Conservation (phyloP, 225 moss, liverwort and hornwort genomes). For the Bryoerythrophyllum caledonicum region DNA sequence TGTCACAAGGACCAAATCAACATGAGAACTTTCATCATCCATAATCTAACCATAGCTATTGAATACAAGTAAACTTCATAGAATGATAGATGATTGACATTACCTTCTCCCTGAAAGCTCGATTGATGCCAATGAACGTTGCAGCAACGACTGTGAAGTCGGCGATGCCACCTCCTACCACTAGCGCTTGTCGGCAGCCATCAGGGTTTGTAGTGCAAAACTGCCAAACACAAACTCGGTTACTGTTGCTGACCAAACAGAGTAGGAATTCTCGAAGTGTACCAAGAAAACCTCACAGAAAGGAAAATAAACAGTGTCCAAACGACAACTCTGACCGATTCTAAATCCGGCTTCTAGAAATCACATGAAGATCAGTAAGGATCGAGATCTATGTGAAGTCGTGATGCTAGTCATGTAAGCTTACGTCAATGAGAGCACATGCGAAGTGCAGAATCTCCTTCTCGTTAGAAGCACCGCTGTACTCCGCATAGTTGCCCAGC, state of each 20-base stretch:
- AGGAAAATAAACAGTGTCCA: no score
- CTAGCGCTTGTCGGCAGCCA: constrained; percentile 76
- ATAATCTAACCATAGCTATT: background rate
- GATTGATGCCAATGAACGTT: constrained; percentile 94
- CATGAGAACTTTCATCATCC: background rate
- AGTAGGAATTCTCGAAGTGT: background rate
- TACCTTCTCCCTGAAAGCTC: constrained; percentile 95
- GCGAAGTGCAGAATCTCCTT: constrained; percentile 71
- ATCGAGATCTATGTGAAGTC: background rate
- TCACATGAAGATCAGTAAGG: no score
- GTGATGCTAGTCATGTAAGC: background rate
- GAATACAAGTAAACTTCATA: background rate
- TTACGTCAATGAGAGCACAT: constrained; percentile 61
- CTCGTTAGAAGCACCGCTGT: constrained; percentile 70
- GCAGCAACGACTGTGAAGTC: constrained; percentile 98
- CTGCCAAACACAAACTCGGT: constrained; percentile 40
- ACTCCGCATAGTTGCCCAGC: constrained; percentile 75
- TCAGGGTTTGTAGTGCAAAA: constrained; percentile 92
- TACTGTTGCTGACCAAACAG: background rate
- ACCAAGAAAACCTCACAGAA: no score
- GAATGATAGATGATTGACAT: background rate
- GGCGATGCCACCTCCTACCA: constrained; percentile 95
- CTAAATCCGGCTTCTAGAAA: no score
- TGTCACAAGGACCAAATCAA: no score
- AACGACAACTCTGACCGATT: no score